Percentiles rank a stretch among this genome's conserved stretches.
Conservation (phyloP, 192 early-diverging fungal genomes). For the Coemansia guatemalensis region DNA sequence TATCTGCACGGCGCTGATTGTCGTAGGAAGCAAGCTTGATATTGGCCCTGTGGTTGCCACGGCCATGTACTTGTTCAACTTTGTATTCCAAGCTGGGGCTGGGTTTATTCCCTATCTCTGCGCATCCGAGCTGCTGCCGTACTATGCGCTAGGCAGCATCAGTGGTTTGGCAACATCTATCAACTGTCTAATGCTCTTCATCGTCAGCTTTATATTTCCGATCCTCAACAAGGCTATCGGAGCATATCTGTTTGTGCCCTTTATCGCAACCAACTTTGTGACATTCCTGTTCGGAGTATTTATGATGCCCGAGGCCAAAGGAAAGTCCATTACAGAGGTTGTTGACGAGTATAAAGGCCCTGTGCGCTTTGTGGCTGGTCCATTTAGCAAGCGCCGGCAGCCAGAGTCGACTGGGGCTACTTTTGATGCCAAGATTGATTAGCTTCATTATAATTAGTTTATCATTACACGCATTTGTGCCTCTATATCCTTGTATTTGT, state of each 20-base stretch:
- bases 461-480: too few relatives aligned
- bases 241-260: conserved; percentile 66
- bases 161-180: conserved; percentile 61
- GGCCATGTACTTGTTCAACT: conserved; percentile 64
- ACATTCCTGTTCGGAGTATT: conserved; percentile 46
- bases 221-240: conserved; percentile 54
- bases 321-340: conserved; percentile 48
- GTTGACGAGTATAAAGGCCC: conserved; percentile 47
- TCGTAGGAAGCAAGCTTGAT: conserved; percentile 64
- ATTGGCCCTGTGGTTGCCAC: conserved; percentile 57
- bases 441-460: too few relatives aligned
- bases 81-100: conserved; percentile 81
- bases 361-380: conserved; percentile 17
- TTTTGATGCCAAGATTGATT: too few relatives aligned
- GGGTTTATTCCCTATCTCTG: conserved; percentile 86
- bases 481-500: too few relatives aligned
- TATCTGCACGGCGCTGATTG: conserved; percentile 59
- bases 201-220: conserved; percentile 64
- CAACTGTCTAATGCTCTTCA: conserved; percentile 68
- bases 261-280: conserved; percentile 51
- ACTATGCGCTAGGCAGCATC: conserved; percentile 63
- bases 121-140: conserved; percentile 72
- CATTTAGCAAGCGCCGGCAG: not conserved
- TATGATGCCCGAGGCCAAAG: conserved; percentile 71
- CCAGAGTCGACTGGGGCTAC: too few relatives aligned